Evolutionary conservation across 1,139 yeast genomes (phyloP).

Genomic region (Candida glucosophila): DNA sequence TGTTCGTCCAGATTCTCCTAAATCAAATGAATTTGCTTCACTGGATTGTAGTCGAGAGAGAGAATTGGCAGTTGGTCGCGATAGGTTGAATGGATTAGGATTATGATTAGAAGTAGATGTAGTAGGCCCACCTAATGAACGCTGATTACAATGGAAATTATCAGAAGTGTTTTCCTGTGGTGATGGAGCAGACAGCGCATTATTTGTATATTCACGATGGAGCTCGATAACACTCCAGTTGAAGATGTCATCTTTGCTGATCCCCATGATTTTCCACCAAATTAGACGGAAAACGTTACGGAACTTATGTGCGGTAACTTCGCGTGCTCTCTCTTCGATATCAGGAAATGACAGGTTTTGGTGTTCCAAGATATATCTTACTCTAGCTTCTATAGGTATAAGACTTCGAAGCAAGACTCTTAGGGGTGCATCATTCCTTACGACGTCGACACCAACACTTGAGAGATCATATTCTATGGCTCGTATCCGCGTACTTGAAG

Average conservation of each 20-base stretch:
- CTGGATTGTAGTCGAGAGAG: too few species aligned
- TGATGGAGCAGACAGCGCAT: constrained; percentile 1
- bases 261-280: constrained; percentile 52
- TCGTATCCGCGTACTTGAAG: constrained; percentile 10
- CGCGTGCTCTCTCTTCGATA: constrained; percentile 37
- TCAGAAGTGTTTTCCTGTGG: too few species aligned
- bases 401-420: constrained; percentile 33
- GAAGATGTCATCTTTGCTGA: constrained; percentile 35
- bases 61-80: too few species aligned
- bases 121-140: too few species aligned
- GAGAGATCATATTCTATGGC: constrained; percentile 12
- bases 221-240: constrained; percentile 43
- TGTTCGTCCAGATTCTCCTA: too few species aligned
- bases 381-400: constrained; percentile 33
- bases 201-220: constrained; percentile 10
- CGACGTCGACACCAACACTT: constrained; percentile 30
- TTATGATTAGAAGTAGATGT: too few species aligned
- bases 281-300: constrained; percentile 24
- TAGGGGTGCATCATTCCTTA: constrained; percentile 32
- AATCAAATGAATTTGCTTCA: too few species aligned
- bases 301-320: constrained; percentile 26
- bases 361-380: constrained; percentile 25
- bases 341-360: constrained; percentile 16
- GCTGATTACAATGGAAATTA: too few species aligned
- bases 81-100: too few species aligned